Base-by-base conservation (phyloP, 305 asterid species). In the Plantago coronopus region DNA sequence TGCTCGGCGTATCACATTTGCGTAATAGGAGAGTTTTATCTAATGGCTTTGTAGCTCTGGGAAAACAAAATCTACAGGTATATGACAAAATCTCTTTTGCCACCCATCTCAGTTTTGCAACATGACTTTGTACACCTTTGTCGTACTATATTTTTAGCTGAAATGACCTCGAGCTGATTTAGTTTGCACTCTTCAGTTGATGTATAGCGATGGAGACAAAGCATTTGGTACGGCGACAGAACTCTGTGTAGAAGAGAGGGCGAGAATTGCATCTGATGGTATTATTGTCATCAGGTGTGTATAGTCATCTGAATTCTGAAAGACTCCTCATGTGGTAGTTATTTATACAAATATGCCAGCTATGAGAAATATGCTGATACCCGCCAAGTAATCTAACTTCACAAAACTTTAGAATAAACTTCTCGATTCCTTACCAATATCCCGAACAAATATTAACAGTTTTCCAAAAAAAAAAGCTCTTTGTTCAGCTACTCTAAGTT, bases 121-220 rank as follows among this genome's bases (percentile, higher is more conserved):
- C 46, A 38, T 48, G 58, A 53, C 38, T 59, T 44, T 56, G n/a
- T 69, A n/a, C 47, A 40, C 50, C 55, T 44, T 53, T 67, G 40
- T 53, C 64, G 40, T 51, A 57, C 47, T 49, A 25, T 74, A 10
- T 57, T 48, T 23, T 57, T 62, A 57, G 45, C 71, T 72, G 49
- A 66, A 50, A 55, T 51, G 37, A 65, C 50, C 48, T 43, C 54
- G 45, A 59, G 54, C 78, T 78, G 58, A 66, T 57, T 59, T 25
- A 57, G 29, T 73, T 68, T 70, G 70, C 54, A 74, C 69, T 59
- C 66, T 69, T 67, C 87, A 94, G 97, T 78, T 89, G 79, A 94
- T 94, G 99, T 94, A 84, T 75, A 94, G 96, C 62, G 99, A 94
- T 69, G 99, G 99, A 31, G 96, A 94, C 87, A 94, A 89, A 83